Percentiles rank a stretch among this genome's conserved stretches.
These are phyloP conservation scores for Corrigiola litoralis DNA, from an alignment of 179 eudicot genomes.

Conservation along the genomic window DNA sequence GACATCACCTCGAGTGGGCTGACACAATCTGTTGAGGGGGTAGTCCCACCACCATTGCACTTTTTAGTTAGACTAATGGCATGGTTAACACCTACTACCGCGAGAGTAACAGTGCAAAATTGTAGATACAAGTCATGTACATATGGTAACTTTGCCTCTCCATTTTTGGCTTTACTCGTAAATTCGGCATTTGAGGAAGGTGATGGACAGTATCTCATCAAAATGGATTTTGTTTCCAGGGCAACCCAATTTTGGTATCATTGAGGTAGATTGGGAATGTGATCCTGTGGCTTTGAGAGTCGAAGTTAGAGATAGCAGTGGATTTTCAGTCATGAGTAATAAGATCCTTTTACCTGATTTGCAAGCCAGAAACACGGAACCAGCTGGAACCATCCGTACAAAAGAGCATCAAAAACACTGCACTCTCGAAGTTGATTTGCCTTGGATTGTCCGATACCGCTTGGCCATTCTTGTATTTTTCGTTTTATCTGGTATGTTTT, in stretches of 20 bases:
- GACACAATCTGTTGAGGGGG: constrained; percentile 69
- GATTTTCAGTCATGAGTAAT: constrained; percentile 38
- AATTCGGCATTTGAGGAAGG: neutral
- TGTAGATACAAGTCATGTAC: constrained; percentile 69
- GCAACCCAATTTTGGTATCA: constrained; percentile 60
- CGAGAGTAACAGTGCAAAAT: constrained; percentile 42
- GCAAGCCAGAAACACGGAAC: constrained; percentile 21
- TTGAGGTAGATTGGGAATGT: constrained; percentile 61
- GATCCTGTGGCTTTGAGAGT: constrained; percentile 45
- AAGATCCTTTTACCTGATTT: constrained; percentile 44
- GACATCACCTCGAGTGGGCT: constrained; percentile 76
- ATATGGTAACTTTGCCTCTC: constrained; percentile 42
- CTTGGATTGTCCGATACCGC: constrained; percentile 58
- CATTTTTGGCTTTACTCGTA: neutral
- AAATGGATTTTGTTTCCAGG: constrained; percentile 28
- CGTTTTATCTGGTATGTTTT: constrained; percentile 39
- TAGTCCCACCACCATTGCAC: constrained; percentile 43
- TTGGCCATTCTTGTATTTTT: constrained; percentile 37
- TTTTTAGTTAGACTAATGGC: constrained; percentile 48
- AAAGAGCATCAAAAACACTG: constrained; percentile 35
- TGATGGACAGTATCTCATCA: neutral
- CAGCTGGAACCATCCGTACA: constrained; percentile 8
- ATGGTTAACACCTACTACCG: constrained; percentile 54
- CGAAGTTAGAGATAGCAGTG: constrained; percentile 55
- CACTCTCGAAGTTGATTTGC: constrained; percentile 54